These are phyloP conservation scores for Furcasterigmium sp. DNA, from an alignment of 2,329 filamentous ascomycete genomes.

Conservation along the genomic window DNA sequence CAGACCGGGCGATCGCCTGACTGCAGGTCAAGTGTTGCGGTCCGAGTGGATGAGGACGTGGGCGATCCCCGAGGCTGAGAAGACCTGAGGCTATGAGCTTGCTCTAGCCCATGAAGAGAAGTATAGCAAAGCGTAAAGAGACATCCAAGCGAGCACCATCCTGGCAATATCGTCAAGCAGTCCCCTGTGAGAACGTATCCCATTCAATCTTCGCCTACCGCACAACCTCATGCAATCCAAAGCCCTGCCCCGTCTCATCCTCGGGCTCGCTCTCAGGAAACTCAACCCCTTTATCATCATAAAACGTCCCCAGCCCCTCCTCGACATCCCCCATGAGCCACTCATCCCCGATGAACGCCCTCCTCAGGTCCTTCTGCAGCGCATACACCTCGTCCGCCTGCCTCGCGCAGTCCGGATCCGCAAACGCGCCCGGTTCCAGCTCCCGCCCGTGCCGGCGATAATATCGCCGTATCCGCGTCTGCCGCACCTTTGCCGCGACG, in stretches of 20 bases:
- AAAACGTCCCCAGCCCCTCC: conserved; percentile 2
- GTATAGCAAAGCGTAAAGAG: too few relatives aligned
- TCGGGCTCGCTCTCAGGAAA: conserved; percentile 3
- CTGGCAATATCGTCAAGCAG: too few relatives aligned
- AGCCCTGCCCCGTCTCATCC: conserved; percentile 1
- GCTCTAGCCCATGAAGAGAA: too few relatives aligned
- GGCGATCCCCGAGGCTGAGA: conserved; percentile 4
- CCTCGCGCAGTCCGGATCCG: background rate
- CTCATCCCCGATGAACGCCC: conserved; percentile 2
- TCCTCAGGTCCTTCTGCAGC: background rate
- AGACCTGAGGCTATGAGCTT: too few relatives aligned
- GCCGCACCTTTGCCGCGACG: conserved; percentile 2
- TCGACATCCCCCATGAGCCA: conserved; percentile 3
- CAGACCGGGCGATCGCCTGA: conserved; percentile 9
- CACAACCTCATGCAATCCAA: too few relatives aligned
- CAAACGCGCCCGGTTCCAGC: background rate
- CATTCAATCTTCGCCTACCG: too few relatives aligned
- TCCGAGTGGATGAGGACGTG: conserved; percentile 13
- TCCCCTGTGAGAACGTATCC: too few relatives aligned
- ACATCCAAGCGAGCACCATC: too few relatives aligned
- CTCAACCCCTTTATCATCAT: conserved; percentile 1
- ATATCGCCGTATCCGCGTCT: conserved; percentile 2
- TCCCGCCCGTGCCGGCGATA: background rate
- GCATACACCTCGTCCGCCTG: conserved; percentile 3
- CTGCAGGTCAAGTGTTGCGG: conserved; percentile 9